Conservation (phyloP, 306 rosid species). For the Sicyos edulis region DNA sequence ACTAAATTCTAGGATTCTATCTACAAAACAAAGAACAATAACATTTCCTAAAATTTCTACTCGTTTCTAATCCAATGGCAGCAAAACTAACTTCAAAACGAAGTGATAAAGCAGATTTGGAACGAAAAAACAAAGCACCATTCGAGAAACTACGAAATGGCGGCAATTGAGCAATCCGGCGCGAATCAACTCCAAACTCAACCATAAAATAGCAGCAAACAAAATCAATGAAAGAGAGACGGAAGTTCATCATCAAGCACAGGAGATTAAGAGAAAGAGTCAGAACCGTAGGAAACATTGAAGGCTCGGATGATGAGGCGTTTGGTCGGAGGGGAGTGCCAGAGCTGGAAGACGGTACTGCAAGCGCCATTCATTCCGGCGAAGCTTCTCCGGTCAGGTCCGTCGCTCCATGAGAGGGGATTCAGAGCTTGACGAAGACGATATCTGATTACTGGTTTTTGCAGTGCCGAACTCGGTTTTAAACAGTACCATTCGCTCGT, state of each 20-base stretch:
- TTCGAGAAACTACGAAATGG: not conserved
- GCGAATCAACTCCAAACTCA: not conserved
- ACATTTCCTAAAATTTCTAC: not conserved
- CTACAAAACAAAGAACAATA: not conserved
- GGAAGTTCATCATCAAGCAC: not conserved
- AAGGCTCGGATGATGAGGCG: constrained; percentile 27
- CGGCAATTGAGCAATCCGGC: not conserved
- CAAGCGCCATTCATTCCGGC: constrained; percentile 27
- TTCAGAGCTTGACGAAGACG: not conserved
- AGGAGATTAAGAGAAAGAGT: not conserved
- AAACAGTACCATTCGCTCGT: not conserved
- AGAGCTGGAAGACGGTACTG: constrained; percentile 42
- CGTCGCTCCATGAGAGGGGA: constrained; percentile 2
- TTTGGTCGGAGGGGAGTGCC: constrained; percentile 43
- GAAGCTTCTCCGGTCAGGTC: constrained; percentile 9
- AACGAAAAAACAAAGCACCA: not conserved
- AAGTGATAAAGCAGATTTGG: not conserved
- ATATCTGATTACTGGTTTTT: not conserved
- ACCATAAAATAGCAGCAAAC: not conserved
- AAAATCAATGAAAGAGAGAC: constrained; percentile 4
- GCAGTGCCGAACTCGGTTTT: not conserved
- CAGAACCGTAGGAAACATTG: constrained; percentile 38
- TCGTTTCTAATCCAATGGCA: not conserved
- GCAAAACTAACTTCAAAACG: not conserved
- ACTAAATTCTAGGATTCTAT: not conserved